Conservation (phyloP, 352 stramenopile genomes). For the Globisporangium paroecandrum region DNA sequence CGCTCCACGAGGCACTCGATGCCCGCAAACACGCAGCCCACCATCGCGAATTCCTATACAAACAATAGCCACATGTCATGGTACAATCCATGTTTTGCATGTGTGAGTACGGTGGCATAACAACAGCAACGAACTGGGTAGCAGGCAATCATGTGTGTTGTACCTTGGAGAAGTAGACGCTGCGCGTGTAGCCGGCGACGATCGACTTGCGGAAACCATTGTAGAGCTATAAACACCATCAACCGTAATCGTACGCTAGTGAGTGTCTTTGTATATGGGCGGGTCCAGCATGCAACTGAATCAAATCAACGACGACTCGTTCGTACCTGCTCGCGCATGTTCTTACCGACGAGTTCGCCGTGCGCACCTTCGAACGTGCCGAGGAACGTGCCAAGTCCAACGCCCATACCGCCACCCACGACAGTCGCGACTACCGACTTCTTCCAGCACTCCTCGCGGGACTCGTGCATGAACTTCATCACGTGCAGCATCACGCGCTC, state of each 20-base stretch:
- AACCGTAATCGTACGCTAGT: not conserved
- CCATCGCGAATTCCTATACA: conserved; percentile 74
- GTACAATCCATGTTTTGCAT: not conserved
- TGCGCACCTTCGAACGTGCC: conserved; percentile 86
- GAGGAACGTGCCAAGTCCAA: conserved; percentile 81
- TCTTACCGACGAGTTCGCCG: conserved; percentile 79
- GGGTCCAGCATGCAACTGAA: not conserved
- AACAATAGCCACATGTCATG: too few relatives aligned
- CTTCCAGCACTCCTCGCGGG: conserved; percentile 81
- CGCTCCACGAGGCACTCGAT: conserved; percentile 84
- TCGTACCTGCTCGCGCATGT: conserved; percentile 73
- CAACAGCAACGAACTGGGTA: not conserved
- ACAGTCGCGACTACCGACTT: conserved; percentile 77
- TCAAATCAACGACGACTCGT: not conserved
- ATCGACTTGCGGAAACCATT: conserved; percentile 86
- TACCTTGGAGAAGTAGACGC: conserved; percentile 87
- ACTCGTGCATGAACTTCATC: conserved; percentile 77
- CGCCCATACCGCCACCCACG: conserved; percentile 67
- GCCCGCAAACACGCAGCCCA: conserved; percentile 76
- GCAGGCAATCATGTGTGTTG: not conserved
- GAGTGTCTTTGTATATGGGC: not conserved
- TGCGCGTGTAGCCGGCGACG: conserved; percentile 69
- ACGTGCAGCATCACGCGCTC: conserved; percentile 43
- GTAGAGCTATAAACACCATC: conserved; percentile 45
- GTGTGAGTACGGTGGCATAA: not conserved